Evolutionary conservation across 306 rosid species (phyloP).

Genomic region (Malus sylvestris): DNA sequence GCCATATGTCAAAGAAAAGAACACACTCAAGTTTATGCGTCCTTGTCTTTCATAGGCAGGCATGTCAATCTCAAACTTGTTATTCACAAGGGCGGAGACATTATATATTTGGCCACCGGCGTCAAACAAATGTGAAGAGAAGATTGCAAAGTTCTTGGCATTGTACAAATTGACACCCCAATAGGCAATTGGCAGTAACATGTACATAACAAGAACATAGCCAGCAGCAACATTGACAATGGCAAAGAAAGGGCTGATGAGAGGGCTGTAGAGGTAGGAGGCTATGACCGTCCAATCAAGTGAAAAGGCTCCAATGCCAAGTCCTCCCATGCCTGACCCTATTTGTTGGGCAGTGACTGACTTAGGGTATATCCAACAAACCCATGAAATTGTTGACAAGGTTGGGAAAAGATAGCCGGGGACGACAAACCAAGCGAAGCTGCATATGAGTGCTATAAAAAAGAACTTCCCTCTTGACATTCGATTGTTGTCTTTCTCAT

Average conservation of each 20-base stretch:
- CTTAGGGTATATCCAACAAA: conserved; percentile 30
- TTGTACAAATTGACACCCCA: conserved; percentile 25
- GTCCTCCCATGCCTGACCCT: conserved; percentile 29
- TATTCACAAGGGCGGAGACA: conserved; percentile 46
- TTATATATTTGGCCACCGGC: conserved; percentile 40
- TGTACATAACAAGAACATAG: conserved; percentile 14
- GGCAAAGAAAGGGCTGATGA: conserved; percentile 36
- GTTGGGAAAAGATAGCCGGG: conserved; percentile 69
- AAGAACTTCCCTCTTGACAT: conserved; percentile 59
- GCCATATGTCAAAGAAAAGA: conserved; percentile 64
- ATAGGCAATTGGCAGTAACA: conserved; percentile 21
- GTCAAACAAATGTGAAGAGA: conserved; percentile 23
- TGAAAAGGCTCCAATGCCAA: conserved; percentile 27
- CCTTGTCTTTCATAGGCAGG: conserved; percentile 36
- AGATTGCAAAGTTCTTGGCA: conserved; percentile 31
- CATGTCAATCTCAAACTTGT: conserved; percentile 39
- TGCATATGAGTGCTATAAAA: conserved; percentile 47
- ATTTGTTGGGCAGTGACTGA: conserved; percentile 28
- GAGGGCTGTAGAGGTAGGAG: conserved; percentile 25
- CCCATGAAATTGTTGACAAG: conserved; percentile 61
- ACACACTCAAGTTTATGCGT: conserved; percentile 47
- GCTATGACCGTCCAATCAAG: conserved; percentile 31
- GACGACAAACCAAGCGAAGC: conserved; percentile 54
- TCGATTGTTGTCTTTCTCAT: conserved; percentile 38
- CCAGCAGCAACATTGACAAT: conserved; percentile 24